Evolutionary conservation across 2,329 filamentous ascomycete genomes (phyloP).

Genomic region (Ophiostoma tasmaniense): DNA sequence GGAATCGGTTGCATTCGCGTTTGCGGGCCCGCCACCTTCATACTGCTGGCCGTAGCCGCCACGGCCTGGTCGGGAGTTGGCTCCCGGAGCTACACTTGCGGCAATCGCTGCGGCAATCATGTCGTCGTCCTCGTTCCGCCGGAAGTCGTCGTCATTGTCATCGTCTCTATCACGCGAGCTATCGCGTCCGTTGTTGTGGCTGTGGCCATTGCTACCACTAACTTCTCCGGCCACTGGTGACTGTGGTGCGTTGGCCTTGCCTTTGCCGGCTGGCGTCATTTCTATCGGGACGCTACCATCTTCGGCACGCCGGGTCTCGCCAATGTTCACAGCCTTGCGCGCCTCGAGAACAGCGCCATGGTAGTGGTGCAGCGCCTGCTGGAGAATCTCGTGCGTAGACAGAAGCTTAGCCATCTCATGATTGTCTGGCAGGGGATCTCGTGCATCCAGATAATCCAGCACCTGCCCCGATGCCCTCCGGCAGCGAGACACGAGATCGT

Average conservation of each 20-base stretch:
- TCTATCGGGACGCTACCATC: slow-evolving; percentile 24
- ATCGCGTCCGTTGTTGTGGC: neutral
- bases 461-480: slow-evolving; percentile 71
- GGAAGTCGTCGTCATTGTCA: neutral
- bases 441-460: slow-evolving; percentile 74
- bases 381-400: slow-evolving; percentile 87
- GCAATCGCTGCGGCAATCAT: slow-evolving; percentile 20
- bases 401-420: slow-evolving; percentile 90
- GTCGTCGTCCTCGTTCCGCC: slow-evolving; percentile 15
- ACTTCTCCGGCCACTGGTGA: slow-evolving; percentile 7
- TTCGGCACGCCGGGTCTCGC: slow-evolving; percentile 24
- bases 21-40: neutral
- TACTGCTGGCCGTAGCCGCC: neutral
- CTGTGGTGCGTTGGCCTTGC: slow-evolving; percentile 21
- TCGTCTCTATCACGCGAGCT: neutral
- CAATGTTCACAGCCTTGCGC: slow-evolving; percentile 44
- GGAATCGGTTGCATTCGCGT: neutral
- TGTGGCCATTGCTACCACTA: slow-evolving; percentile 9
- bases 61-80: neutral
- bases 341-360: slow-evolving; percentile 67
- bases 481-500: slow-evolving; percentile 85
- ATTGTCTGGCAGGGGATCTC: slow-evolving; percentile 76
- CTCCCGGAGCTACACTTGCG: slow-evolving; percentile 17
- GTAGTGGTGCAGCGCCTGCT: slow-evolving; percentile 72
- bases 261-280: slow-evolving; percentile 22